phyloP scores from a whole-genome alignment of 1,284 basidiomycete species.

The Flammula alnicola region DNA sequence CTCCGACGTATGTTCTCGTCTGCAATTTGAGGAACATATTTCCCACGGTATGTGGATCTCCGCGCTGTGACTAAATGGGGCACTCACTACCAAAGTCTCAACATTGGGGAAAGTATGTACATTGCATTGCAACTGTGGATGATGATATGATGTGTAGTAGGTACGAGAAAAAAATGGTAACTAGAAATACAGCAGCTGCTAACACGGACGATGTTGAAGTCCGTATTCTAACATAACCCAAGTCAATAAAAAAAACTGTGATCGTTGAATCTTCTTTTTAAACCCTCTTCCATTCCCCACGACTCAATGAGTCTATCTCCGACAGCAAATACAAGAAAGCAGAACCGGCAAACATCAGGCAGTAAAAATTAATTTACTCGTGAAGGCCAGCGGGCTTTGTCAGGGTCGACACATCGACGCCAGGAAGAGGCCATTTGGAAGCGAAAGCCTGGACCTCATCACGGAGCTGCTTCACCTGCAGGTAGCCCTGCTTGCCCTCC shows the following conservation, averaged over 20 bases:
- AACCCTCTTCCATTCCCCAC: neutral
- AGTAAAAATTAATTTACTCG: slow-evolving; percentile 37
- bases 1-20: too few species aligned
- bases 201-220: slow-evolving; percentile 13
- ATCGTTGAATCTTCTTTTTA: slow-evolving; percentile 11
- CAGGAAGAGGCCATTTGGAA: slow-evolving; percentile 89
- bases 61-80: too few species aligned
- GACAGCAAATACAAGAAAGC: too few species aligned
- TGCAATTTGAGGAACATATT: too few species aligned
- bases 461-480: slow-evolving; percentile 74
- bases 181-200: slow-evolving; percentile 13
- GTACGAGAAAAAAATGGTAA: neutral
- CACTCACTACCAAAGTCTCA: too few species aligned
- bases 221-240: slow-evolving; percentile 9
- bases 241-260: slow-evolving; percentile 3
- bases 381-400: slow-evolving; percentile 69
- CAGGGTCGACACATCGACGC: slow-evolving; percentile 74
- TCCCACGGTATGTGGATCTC: too few species aligned
- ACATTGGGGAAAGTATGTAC: too few species aligned
- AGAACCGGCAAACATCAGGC: neutral
- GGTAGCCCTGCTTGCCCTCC: slow-evolving; percentile 73
- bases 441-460: slow-evolving; percentile 84
- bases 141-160: neutral
- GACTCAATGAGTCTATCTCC: neutral
- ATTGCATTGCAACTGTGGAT: too few species aligned